phyloP scores from a whole-genome alignment of 352 stramenopile genomes.

The Discostella stelligera region DNA sequence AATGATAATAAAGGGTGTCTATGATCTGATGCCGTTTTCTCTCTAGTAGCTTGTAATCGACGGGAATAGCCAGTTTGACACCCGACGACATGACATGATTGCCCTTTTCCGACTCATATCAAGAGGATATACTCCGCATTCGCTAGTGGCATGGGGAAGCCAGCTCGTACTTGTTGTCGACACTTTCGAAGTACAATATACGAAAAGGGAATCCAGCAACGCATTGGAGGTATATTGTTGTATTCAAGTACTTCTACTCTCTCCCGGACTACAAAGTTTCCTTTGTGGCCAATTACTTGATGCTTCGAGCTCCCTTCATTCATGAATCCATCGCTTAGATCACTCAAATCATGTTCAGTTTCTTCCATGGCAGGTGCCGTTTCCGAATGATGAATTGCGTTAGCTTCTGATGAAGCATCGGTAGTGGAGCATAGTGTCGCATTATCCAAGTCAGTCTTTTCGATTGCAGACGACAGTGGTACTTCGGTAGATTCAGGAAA shows the following conservation, averaged over 20 bases:
- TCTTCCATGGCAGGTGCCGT: background rate
- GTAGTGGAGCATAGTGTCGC: background rate
- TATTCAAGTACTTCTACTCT: background rate
- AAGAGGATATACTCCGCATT: slow-evolving; percentile 25
- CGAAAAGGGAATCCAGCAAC: slow-evolving; percentile 41
- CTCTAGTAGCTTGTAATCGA: too few relatives aligned
- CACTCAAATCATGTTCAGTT: background rate
- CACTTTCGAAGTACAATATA: slow-evolving; percentile 28
- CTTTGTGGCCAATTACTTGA: background rate
- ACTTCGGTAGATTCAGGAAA: background rate
- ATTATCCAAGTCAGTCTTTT: background rate
- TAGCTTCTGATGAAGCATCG: background rate
- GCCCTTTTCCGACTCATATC: slow-evolving; percentile 11
- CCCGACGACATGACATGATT: background rate
- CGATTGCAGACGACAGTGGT: background rate
- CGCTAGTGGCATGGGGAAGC: slow-evolving; percentile 6
- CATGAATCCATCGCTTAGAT: background rate
- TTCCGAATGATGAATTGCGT: background rate
- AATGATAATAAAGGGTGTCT: slow-evolving; percentile 5
- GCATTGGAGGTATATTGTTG: background rate
- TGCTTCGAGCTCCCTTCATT: background rate
- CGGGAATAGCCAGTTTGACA: too few relatives aligned
- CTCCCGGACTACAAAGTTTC: background rate
- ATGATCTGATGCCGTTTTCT: background rate
- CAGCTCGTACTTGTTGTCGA: background rate